Evolutionary conservation across 805 yeast genomes (phyloP).

Genomic region (Kluyveromyces siamensis): DNA sequence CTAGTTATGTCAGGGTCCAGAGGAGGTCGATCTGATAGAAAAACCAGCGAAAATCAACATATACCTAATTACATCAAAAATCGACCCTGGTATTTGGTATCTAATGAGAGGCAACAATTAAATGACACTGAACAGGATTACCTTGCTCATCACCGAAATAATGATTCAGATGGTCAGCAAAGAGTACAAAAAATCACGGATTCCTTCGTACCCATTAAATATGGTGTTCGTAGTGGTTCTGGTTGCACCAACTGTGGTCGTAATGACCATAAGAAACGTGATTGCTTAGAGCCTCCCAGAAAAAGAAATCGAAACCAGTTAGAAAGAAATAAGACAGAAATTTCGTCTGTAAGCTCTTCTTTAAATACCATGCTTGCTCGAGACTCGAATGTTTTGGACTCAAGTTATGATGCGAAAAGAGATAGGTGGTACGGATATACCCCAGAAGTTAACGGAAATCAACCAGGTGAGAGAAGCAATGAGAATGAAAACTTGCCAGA

Average conservation of each 20-base stretch:
- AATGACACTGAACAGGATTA: slow-evolving; percentile 29
- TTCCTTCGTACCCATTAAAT: neutral
- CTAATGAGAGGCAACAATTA: slow-evolving; percentile 7
- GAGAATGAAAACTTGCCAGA: slow-evolving; percentile 1
- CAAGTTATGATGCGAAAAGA: slow-evolving; percentile 56
- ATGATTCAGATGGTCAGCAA: neutral
- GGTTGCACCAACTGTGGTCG: slow-evolving; percentile 42
- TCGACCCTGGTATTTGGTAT: slow-evolving; percentile 25
- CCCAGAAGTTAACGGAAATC: slow-evolving; percentile 11
- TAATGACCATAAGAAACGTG: slow-evolving; percentile 38
- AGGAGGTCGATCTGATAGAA: neutral
- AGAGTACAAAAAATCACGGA: neutral
- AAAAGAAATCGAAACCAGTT: slow-evolving; percentile 12
- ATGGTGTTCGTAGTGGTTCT: too few relatives aligned
- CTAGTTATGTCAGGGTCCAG: neutral
- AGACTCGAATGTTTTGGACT: slow-evolving; percentile 8
- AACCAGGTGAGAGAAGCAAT: slow-evolving; percentile 12
- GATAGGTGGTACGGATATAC: slow-evolving; percentile 82
- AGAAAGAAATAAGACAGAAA: neutral
- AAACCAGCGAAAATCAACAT: slow-evolving; percentile 15
- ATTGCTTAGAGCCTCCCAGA: slow-evolving; percentile 52
- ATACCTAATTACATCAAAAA: slow-evolving; percentile 25
- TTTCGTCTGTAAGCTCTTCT: neutral
- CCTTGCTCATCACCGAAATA: slow-evolving; percentile 46
- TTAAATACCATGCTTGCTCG: neutral